phyloP scores from a whole-genome alignment of 2,329 filamentous ascomycete genomes.

The Lachnellula hyalina region DNA sequence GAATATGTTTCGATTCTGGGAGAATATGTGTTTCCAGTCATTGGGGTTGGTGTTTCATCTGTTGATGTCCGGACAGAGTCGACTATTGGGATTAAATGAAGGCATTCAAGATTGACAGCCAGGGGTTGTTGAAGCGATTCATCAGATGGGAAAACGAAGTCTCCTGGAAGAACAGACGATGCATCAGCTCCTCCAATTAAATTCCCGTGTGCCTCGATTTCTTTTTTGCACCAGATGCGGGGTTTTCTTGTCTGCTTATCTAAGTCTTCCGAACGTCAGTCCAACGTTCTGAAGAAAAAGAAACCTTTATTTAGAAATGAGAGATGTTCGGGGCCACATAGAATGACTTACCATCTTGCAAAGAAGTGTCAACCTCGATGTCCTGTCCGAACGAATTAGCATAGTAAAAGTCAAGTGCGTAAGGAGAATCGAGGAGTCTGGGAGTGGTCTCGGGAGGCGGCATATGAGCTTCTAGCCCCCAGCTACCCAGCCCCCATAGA shows the following conservation, averaged over 20 bases:
- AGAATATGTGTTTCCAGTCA: conserved; percentile 8
- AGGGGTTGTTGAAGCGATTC: conserved; percentile 43
- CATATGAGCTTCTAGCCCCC: no score
- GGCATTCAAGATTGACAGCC: conserved; percentile 45
- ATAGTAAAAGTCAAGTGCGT: no score
- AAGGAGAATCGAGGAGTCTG: no score
- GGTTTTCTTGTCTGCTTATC: conserved; percentile 48
- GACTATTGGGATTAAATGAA: conserved; percentile 43
- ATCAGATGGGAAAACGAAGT: conserved; percentile 58
- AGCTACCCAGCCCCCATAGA: no score
- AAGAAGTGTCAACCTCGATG: conserved; percentile 49
- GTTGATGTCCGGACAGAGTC: conserved; percentile 35
- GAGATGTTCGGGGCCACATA: not conserved
- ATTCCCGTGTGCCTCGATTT: conserved; percentile 54
- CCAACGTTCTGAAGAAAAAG: not conserved
- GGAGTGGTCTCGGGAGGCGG: no score
- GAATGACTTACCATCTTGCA: conserved; percentile 19
- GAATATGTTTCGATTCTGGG: conserved; percentile 28
- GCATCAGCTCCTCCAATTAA: conserved; percentile 54
- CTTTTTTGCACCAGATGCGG: conserved; percentile 55
- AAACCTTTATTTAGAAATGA: not conserved
- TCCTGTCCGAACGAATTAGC: conserved; percentile 43
- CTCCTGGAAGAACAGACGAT: conserved; percentile 50
- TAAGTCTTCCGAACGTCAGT: conserved; percentile 38
- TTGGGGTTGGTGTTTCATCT: conserved; percentile 29